Conservation (phyloP, 1,284 basidiomycete species). For the Apiotrichum brassicae region DNA sequence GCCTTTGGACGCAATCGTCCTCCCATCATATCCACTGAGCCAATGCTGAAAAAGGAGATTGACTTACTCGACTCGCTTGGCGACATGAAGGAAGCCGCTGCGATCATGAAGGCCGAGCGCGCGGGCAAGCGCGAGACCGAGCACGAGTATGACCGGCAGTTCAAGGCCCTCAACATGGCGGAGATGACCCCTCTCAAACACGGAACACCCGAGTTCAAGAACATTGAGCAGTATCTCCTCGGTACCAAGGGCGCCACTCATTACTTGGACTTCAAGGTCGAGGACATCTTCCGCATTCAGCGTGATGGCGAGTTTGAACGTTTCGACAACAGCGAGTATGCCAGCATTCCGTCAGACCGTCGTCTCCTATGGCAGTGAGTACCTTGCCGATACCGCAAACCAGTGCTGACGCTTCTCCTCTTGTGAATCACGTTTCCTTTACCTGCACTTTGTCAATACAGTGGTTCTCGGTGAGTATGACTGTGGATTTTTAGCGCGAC, state of each 20-base stretch:
- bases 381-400: neutral
- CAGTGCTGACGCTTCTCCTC: slow-evolving; percentile 23
- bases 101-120: slow-evolving; percentile 52
- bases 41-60: slow-evolving; percentile 54
- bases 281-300: slow-evolving; percentile 56
- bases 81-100: slow-evolving; percentile 56
- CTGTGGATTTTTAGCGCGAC: no score
- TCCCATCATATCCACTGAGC: slow-evolving; percentile 48
- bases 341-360: slow-evolving; percentile 51
- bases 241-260: slow-evolving; percentile 53
- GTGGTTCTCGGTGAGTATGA: slow-evolving; percentile 1
- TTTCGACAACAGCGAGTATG: slow-evolving; percentile 53
- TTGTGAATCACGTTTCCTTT: no score
- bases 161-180: slow-evolving; percentile 54
- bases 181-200: slow-evolving; percentile 53
- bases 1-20: slow-evolving; percentile 56
- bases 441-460: neutral
- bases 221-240: slow-evolving; percentile 52
- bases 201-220: slow-evolving; percentile 51
- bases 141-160: slow-evolving; percentile 57
- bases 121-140: slow-evolving; percentile 45
- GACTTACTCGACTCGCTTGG: slow-evolving; percentile 60
- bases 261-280: slow-evolving; percentile 47
- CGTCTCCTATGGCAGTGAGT: slow-evolving; percentile 60
- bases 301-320: slow-evolving; percentile 52